These are phyloP conservation scores for Aspergillus bombycis DNA, from an alignment of 2,329 filamentous ascomycete species.

Conservation along the genomic window DNA sequence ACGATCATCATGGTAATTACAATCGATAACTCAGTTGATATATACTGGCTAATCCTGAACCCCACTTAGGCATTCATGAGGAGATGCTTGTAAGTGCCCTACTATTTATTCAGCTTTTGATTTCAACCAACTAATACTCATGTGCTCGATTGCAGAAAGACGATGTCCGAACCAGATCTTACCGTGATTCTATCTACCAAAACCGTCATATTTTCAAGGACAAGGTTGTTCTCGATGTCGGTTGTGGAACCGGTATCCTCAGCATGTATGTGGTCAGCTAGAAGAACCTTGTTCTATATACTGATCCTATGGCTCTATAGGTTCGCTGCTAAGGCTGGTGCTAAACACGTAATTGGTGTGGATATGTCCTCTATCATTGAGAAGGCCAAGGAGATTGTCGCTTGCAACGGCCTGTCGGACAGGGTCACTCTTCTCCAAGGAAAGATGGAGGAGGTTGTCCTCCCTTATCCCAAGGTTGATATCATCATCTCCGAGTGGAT, in stretches of 20 bases:
- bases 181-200: conserved; percentile 96
- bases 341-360: conserved; percentile 97
- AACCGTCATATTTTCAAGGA: conserved; percentile 93
- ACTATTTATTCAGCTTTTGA: conserved; percentile 4
- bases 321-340: conserved; percentile 95
- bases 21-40: conserved; percentile 20
- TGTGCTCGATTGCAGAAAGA: conserved; percentile 71
- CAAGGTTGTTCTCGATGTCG: conserved; percentile 93
- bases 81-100: conserved; percentile 84
- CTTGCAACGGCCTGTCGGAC: conserved; percentile 84
- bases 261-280: conserved; percentile 72
- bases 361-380: conserved; percentile 99
- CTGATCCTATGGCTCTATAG: conserved; percentile 51
- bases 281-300: conserved; percentile 9
- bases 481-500: conserved; percentile 99
- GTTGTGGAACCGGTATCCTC: conserved; percentile 95
- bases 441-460: conserved; percentile 98
- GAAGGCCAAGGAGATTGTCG: conserved; percentile 95
- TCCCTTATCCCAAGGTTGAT: conserved; percentile 94
- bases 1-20: conserved; percentile 91
- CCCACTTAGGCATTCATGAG: conserved; percentile 80
- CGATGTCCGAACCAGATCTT: conserved; percentile 93
- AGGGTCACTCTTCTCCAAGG: conserved; percentile 98
- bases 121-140: conserved; percentile 4
- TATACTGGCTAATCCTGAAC: conserved; percentile 33